phyloP scores from a whole-genome alignment of 495 filamentous ascomycete genomes.

The Annulohypoxylon moriforme region DNA sequence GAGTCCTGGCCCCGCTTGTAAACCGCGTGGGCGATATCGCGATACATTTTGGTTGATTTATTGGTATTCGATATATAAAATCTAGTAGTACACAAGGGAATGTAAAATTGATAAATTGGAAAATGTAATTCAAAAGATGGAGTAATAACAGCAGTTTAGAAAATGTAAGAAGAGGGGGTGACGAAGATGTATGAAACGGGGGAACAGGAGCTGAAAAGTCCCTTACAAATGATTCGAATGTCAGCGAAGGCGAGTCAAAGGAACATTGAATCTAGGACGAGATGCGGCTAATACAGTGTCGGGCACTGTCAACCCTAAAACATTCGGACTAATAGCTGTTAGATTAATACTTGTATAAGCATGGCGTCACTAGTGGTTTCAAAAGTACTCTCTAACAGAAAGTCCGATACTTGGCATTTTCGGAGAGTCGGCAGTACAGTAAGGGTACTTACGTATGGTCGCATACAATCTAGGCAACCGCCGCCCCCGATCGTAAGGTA shows the following conservation, averaged over 20 bases:
- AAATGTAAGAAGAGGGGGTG: constrained; percentile 23
- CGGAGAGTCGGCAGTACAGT: constrained; percentile 37
- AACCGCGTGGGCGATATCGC: constrained; percentile 48
- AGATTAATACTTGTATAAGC: not conserved
- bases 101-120: constrained; percentile 3
- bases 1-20: constrained; percentile 47
- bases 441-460: not conserved
- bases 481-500: constrained; percentile 24
- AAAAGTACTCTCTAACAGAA: not conserved
- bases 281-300: constrained; percentile 26
- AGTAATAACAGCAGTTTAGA: constrained; percentile 26
- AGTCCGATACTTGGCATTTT: constrained; percentile 3
- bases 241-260: constrained; percentile 6
- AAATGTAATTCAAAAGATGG: constrained; percentile 25
- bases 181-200: constrained; percentile 23
- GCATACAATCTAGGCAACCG: constrained; percentile 31
- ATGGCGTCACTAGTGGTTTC: not conserved
- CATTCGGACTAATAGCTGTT: constrained; percentile 14
- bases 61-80: not conserved
- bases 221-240: constrained; percentile 20
- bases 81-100: not conserved
- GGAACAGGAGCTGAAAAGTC: constrained; percentile 29
- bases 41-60: constrained; percentile 46
- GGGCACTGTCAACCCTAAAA: not conserved
- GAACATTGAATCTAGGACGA: constrained; percentile 1